phyloP scores from a whole-genome alignment of 2,329 filamentous ascomycete species.

The Epichloe uncinata region DNA sequence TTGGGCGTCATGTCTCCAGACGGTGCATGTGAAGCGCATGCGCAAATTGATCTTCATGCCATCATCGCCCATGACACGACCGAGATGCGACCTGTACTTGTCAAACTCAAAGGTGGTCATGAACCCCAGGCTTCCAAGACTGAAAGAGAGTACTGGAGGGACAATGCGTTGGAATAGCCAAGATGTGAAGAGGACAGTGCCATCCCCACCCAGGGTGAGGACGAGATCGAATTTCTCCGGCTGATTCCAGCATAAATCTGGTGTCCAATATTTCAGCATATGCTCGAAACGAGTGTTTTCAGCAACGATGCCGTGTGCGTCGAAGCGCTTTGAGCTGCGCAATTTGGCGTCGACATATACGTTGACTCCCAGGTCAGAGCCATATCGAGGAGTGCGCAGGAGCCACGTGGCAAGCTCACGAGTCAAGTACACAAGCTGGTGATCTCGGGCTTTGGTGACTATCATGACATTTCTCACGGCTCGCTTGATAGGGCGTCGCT shows the following conservation, averaged over 20 bases:
- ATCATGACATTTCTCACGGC: constrained; percentile 95
- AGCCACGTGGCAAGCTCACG: constrained; percentile 81
- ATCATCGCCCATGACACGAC: constrained; percentile 80
- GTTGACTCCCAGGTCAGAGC: constrained; percentile 78
- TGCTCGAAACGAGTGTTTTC: constrained; percentile 63
- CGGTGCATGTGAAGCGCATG: constrained; percentile 98
- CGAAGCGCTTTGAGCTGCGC: constrained; percentile 75
- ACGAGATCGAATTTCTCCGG: constrained; percentile 96
- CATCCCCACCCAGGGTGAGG: constrained; percentile 73
- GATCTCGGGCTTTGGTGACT: constrained; percentile 93
- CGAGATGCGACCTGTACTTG: constrained; percentile 74
- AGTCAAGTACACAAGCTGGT: constrained; percentile 78
- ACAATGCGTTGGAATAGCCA: constrained; percentile 89
- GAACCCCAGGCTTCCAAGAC: constrained; percentile 75
- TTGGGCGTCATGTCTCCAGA: constrained; percentile 58
- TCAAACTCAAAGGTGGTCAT: constrained; percentile 80
- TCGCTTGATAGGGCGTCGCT: constrained; percentile 80
- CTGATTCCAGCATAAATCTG: constrained; percentile 84
- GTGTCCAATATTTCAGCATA: constrained; percentile 93
- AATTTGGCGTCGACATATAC: constrained; percentile 98
- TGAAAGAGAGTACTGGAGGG: constrained; percentile 73
- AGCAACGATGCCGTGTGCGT: constrained; percentile 56
- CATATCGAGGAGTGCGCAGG: constrained; percentile 77
- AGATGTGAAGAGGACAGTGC: constrained; percentile 76
- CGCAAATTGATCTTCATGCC: constrained; percentile 96